phyloP scores from a whole-genome alignment of 2,329 filamentous ascomycete genomes.

The Fusarium miscanthi region DNA sequence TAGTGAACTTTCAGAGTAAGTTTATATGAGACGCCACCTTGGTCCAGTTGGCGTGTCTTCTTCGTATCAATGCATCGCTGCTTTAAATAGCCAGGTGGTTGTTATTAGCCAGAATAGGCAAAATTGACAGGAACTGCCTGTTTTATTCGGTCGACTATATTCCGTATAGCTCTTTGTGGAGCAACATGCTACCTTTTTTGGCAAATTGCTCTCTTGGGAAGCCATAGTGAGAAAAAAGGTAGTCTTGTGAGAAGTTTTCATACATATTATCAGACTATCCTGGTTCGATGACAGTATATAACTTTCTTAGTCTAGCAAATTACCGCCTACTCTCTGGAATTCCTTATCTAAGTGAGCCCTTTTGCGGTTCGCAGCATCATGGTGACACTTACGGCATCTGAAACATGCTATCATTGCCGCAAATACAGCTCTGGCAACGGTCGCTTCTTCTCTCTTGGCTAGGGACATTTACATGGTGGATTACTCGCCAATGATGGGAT shows the following conservation, averaged over 20 bases:
- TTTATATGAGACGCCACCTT: too few relatives aligned
- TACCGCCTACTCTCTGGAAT: fast-evolving
- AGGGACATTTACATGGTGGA: too few relatives aligned
- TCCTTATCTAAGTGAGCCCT: fast-evolving
- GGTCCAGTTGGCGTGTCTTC: too few relatives aligned
- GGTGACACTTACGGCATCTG: not conserved
- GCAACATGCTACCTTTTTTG: fast-evolving
- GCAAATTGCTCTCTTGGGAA: fast-evolving
- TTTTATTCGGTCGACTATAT: not conserved
- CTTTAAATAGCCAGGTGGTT: not conserved
- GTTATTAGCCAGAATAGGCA: not conserved
- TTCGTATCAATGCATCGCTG: not conserved
- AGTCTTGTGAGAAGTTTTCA: fast-evolving
- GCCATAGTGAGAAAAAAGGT: fast-evolving
- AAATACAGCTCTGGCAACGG: not conserved
- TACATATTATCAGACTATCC: fast-evolving
- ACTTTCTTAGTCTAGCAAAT: not conserved
- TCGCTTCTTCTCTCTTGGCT: too few relatives aligned
- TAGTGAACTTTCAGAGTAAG: too few relatives aligned
- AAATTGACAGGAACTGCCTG: fast-evolving
- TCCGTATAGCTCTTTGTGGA: not conserved
- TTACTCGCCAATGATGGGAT: too few relatives aligned
- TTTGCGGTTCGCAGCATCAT: fast-evolving
- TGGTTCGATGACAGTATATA: fast-evolving
- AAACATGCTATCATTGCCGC: not conserved